Evolutionary conservation across 2,329 filamentous ascomycete species (phyloP).

Genomic region (Alternaria sp.): DNA sequence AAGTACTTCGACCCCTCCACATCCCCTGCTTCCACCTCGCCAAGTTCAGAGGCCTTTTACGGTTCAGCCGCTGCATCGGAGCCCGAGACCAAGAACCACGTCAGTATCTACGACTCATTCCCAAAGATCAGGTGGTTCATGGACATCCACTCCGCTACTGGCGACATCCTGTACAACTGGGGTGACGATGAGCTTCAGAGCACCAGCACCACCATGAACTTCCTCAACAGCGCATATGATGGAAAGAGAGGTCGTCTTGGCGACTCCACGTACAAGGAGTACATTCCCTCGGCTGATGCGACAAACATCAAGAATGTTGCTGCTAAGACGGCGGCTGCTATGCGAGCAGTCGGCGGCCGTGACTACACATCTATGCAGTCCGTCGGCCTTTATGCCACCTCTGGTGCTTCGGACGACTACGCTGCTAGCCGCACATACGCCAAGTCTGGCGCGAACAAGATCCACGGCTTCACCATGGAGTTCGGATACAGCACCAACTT

Average conservation of each 20-base stretch:
- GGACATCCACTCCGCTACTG: constrained; percentile 63
- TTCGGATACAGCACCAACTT: constrained; percentile 49
- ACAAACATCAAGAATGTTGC: constrained; percentile 44
- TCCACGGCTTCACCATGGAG: constrained; percentile 41
- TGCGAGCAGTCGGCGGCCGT: constrained; percentile 48
- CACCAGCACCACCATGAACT: constrained; percentile 56
- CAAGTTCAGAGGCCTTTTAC: constrained; percentile 57
- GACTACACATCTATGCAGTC: constrained; percentile 41
- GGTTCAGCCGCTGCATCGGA: constrained; percentile 62
- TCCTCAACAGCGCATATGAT: constrained; percentile 60
- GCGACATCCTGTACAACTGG: constrained; percentile 63
- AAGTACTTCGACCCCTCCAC: constrained; percentile 53
- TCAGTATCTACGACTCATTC: constrained; percentile 60
- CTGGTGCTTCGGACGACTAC: constrained; percentile 50
- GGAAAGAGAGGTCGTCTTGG: constrained; percentile 57
- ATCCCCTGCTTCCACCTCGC: constrained; percentile 51
- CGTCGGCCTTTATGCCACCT: constrained; percentile 48
- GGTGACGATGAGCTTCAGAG: constrained; percentile 62
- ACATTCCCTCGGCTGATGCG: constrained; percentile 46
- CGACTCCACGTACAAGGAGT: constrained; percentile 60
- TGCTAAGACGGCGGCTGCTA: constrained; percentile 39
- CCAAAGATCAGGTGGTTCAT: constrained; percentile 62
- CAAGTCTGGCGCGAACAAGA: constrained; percentile 45
- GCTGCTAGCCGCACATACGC: constrained; percentile 47
- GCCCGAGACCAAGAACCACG: constrained; percentile 62